phyloP scores from a whole-genome alignment of 2,329 filamentous ascomycete genomes.

The Sporothrix mexicana region DNA sequence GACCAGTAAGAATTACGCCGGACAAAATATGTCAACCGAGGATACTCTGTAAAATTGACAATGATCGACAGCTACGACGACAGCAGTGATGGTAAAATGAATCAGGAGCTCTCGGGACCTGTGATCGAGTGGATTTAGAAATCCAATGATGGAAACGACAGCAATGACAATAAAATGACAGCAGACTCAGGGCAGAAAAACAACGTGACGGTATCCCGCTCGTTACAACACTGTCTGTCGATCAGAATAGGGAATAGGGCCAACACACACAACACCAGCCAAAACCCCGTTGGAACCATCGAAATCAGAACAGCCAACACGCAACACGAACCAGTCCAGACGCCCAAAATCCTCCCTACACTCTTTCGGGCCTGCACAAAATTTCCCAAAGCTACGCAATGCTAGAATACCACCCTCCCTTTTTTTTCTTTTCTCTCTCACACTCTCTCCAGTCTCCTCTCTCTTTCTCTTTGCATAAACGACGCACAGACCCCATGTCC shows the following conservation, averaged over 20 bases:
- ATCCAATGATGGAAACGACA: too few relatives aligned
- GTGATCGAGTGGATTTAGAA: too few relatives aligned
- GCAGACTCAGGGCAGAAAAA: not conserved
- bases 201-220: not conserved
- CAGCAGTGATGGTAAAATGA: not conserved
- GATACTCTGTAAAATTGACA: not conserved
- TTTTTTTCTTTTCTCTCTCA: not conserved
- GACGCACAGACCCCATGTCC: slow-evolving; percentile 1
- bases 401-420: not conserved
- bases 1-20: not conserved
- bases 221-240: not conserved
- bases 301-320: not conserved
- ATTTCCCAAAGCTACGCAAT: not conserved
- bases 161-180: too few relatives aligned
- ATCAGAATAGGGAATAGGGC: slow-evolving; percentile 20
- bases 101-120: not conserved
- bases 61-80: slow-evolving; percentile 6
- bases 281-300: not conserved
- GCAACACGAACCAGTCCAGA: not conserved
- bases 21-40: not conserved
- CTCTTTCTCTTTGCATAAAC: slow-evolving; percentile 1
- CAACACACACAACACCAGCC: not conserved
- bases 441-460: too few relatives aligned
- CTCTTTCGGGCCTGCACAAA: not conserved
- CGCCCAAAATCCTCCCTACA: too few relatives aligned